These are phyloP conservation scores for Komagataella mondaviorum DNA, from an alignment of 805 yeast genomes.

Conservation along the genomic window DNA sequence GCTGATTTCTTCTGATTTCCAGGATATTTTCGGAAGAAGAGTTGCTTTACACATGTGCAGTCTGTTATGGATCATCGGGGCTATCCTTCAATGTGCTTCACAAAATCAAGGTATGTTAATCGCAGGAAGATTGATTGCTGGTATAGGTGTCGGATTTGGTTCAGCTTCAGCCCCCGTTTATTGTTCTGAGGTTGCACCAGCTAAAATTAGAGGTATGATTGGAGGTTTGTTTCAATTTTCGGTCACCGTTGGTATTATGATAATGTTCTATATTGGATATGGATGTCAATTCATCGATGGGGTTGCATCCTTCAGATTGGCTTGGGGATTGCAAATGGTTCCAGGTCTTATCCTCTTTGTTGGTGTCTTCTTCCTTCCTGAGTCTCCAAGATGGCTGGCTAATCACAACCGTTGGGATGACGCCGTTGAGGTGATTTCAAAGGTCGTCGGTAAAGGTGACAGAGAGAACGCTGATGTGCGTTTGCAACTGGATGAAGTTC, in stretches of 20 bases:
- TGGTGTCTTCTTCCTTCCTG: slow-evolving; percentile 31
- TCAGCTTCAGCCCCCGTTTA: slow-evolving; percentile 57
- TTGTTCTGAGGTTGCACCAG: slow-evolving; percentile 52
- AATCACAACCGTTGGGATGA: slow-evolving; percentile 30
- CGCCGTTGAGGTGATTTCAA: slow-evolving; percentile 24
- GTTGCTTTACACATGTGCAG: slow-evolving; percentile 16
- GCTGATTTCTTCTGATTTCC: slow-evolving; percentile 31
- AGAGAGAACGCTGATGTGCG: slow-evolving; percentile 29
- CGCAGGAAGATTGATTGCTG: slow-evolving; percentile 46
- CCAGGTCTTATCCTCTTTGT: slow-evolving; percentile 29
- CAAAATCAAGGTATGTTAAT: slow-evolving; percentile 29
- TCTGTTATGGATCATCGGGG: slow-evolving; percentile 15
- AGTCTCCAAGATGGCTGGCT: slow-evolving; percentile 38
- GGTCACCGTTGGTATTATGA: slow-evolving; percentile 49
- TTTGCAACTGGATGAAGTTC: slow-evolving; percentile 42
- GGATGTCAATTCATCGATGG: slow-evolving; percentile 14
- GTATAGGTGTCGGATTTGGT: slow-evolving; percentile 54
- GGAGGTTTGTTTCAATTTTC: slow-evolving; percentile 52
- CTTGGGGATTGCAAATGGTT: slow-evolving; percentile 32
- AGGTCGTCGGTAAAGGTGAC: slow-evolving; percentile 26
- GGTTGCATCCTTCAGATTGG: slow-evolving; percentile 20
- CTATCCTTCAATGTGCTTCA: slow-evolving; percentile 11
- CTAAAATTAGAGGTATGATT: slow-evolving; percentile 43
- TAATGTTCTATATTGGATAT: slow-evolving; percentile 38
- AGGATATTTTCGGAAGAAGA: slow-evolving; percentile 33